These are phyloP conservation scores for Trichophyton benhamiae DNA, from an alignment of 2,329 filamentous ascomycete genomes.

Conservation along the genomic window DNA sequence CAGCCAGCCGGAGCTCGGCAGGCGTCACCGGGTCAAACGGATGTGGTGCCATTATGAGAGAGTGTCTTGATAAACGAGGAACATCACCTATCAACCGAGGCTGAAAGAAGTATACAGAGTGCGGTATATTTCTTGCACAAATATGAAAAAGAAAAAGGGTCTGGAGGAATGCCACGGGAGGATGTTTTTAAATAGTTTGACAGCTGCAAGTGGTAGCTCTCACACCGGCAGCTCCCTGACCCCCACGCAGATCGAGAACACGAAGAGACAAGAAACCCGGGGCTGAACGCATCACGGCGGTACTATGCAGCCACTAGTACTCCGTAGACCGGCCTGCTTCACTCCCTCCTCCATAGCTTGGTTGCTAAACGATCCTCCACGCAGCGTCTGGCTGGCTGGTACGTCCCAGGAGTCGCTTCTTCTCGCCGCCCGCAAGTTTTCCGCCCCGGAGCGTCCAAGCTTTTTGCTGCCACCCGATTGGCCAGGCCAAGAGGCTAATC, in stretches of 20 bases:
- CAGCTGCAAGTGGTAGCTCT: not conserved
- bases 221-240: not conserved
- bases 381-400: too few relatives aligned
- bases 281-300: not conserved
- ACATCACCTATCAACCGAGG: not conserved
- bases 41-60: conserved; percentile 15
- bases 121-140: not conserved
- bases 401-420: not conserved
- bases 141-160: not conserved
- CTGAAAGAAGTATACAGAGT: not conserved
- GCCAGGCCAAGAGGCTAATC: not conserved
- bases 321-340: not conserved
- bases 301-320: not conserved
- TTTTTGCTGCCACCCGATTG: not conserved
- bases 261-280: not conserved
- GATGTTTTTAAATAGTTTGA: not conserved
- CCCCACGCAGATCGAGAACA: not conserved
- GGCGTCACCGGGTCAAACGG: conserved; percentile 32
- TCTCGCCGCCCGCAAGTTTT: not conserved
- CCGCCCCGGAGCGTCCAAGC: not conserved
- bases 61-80: not conserved
- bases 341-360: not conserved
- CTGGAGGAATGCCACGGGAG: not conserved
- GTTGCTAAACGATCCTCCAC: not conserved
- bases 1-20: conserved; percentile 30